phyloP scores from a whole-genome alignment of 2,329 filamentous ascomycete species.

The Ramichloridium luteum region DNA sequence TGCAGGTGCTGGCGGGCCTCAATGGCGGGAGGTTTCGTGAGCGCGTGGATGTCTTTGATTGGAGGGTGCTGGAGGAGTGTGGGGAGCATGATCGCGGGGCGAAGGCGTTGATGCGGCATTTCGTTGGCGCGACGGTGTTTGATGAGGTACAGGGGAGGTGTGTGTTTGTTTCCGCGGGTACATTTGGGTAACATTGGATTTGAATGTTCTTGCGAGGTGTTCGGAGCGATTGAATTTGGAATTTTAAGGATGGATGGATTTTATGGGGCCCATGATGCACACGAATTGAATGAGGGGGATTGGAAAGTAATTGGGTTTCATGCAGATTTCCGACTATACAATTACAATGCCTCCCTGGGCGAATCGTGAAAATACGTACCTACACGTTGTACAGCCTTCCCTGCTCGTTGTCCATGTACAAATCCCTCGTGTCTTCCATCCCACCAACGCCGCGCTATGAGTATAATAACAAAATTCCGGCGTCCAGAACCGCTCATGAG shows the following conservation, averaged over 20 bases:
- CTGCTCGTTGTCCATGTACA: no score
- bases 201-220: background rate
- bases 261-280: background rate
- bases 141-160: constrained; percentile 12
- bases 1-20: constrained; percentile 13
- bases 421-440: no score
- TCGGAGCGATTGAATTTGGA: background rate
- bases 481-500: no score
- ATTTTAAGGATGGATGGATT: background rate
- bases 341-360: no score
- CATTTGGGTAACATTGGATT: no score
- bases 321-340: no score
- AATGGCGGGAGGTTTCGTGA: constrained; percentile 17
- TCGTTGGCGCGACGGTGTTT: constrained; percentile 20
- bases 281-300: background rate
- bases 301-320: no score
- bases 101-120: constrained; percentile 13
- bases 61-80: constrained; percentile 21
- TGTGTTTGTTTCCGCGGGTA: constrained; percentile 14
- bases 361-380: no score
- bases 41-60: constrained; percentile 22
- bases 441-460: no score
- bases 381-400: no score
- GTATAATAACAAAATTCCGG: no score
- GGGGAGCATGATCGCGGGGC: constrained; percentile 8